phyloP scores from a whole-genome alignment of 1,284 basidiomycete species.

The Ganoderma meredithae region DNA sequence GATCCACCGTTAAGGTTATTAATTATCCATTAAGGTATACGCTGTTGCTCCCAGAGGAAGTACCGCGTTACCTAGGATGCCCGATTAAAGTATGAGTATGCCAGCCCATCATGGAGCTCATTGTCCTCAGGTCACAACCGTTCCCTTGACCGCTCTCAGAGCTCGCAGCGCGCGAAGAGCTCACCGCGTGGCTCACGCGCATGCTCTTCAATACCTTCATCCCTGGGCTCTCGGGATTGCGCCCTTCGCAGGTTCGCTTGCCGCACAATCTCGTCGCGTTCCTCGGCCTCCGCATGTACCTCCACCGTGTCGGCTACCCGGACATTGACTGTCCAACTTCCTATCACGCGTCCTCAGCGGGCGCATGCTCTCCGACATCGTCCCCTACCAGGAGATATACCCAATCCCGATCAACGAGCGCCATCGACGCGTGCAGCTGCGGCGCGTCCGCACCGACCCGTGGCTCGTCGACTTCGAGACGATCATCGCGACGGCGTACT shows the following conservation, averaged over 20 bases:
- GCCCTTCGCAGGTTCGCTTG: slow-evolving; percentile 42
- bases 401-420: slow-evolving; percentile 44
- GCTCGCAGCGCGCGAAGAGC: slow-evolving; percentile 44
- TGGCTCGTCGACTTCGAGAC: slow-evolving; percentile 44
- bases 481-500: slow-evolving; percentile 39
- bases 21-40: slow-evolving; percentile 40
- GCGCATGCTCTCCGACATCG: slow-evolving; percentile 39
- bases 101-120: slow-evolving; percentile 30
- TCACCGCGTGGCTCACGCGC: slow-evolving; percentile 48
- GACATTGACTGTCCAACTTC: slow-evolving; percentile 47
- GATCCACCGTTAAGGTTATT: background rate
- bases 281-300: slow-evolving; percentile 46
- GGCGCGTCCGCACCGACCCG: slow-evolving; percentile 41
- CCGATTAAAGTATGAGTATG: slow-evolving; percentile 31
- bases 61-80: slow-evolving; percentile 41
- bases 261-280: slow-evolving; percentile 49
- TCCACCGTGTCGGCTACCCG: slow-evolving; percentile 45
- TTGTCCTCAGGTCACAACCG: slow-evolving; percentile 32
- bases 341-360: slow-evolving; percentile 41
- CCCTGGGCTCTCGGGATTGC: slow-evolving; percentile 39
- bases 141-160: slow-evolving; percentile 38
- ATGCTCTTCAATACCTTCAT: slow-evolving; percentile 45
- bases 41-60: slow-evolving; percentile 37
- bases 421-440: slow-evolving; percentile 28
- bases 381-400: slow-evolving; percentile 36